Base-by-base conservation (phyloP, 2,329 filamentous ascomycete species). In the Verticillium zaregamsianum region DNA sequence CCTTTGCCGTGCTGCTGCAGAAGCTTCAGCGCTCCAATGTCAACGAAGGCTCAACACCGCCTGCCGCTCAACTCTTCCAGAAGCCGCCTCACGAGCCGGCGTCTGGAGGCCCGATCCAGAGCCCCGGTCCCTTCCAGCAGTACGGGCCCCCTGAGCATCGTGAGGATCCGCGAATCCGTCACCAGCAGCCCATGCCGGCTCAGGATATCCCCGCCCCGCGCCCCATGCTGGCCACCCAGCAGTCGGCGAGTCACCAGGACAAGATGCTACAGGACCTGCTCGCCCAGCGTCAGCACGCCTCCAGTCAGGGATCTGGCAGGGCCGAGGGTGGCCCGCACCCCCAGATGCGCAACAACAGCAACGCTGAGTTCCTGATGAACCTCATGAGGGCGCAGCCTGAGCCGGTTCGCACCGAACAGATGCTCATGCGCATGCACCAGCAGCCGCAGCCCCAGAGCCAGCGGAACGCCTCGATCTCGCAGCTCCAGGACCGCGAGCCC, bases 361-460 rank as follows among this genome's bases (percentile, higher is more conserved):
- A 94, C 68, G 86, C 90, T n/a, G 90, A 96, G 66, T 93, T 95
- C 72, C 79, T 97, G 57, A 91, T 96, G 75, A 90, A 88, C 64
- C 82, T 97, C 33, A 95, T 97, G 91, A 80, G 82, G 62, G 77
- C 76, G 40, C 77, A 75, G 3, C 78, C 82, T 0, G 83, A 86
- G 32, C 73, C 76, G 6, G 81, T 81, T 45, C 76, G 80, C 64
- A 77, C 78, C 37, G 85, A 87, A 59, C 83, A 84, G 61, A 70
- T 80, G 57, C 71, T 84, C 59, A 79, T 85, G 72, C 79, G 83
- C 61, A 78, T 79, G 66, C 69, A 67, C 65, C 56, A 68, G 64
- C 54, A 66, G 35, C 67, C 68, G 55, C 69, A 72, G 54, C 68
- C 69, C 33, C 72, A 71, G 58, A 76, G 80, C 75, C 79, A 80